Conservation (phyloP, 1,139 yeast genomes). For the Zygoascus sp. region DNA sequence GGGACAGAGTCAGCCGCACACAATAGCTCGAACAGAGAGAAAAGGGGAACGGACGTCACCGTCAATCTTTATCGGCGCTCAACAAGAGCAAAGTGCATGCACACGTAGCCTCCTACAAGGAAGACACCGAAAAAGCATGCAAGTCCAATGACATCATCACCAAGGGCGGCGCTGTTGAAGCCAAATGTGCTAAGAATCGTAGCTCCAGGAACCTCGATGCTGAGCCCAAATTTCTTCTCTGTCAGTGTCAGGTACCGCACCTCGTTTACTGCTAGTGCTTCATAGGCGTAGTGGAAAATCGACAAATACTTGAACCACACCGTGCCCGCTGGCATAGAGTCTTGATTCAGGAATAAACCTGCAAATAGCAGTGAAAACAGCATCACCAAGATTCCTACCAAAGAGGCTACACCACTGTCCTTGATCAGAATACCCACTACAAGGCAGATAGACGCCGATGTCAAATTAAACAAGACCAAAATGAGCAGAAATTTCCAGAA, state of each 20-base stretch:
- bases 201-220: conserved; percentile 98
- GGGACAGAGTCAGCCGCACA: too few relatives aligned
- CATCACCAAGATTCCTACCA: conserved; percentile 78
- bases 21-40: too few relatives aligned
- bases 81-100: conserved; percentile 65
- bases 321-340: conserved; percentile 64
- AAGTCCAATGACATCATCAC: conserved; percentile 57
- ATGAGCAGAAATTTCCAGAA: conserved; percentile 67
- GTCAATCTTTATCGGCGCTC: conserved; percentile 55
- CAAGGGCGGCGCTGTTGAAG: conserved; percentile 72
- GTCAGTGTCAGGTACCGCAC: conserved; percentile 81
- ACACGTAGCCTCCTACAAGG: conserved; percentile 63
- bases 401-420: conserved; percentile 91
- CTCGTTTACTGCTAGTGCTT: conserved; percentile 85
- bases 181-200: conserved; percentile 94
- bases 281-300: conserved; percentile 93
- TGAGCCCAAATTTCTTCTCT: conserved; percentile 86
- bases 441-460: conserved; percentile 78
- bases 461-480: conserved; percentile 75
- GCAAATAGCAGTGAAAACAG: conserved; percentile 86
- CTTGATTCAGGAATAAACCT: conserved; percentile 83
- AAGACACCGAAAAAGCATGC: conserved; percentile 45
- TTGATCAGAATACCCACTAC: conserved; percentile 80
- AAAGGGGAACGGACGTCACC: neutral
- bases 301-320: conserved; percentile 81